phyloP scores from a whole-genome alignment of 108 stramenopile genomes.

The Cylindrotheca closterium region DNA sequence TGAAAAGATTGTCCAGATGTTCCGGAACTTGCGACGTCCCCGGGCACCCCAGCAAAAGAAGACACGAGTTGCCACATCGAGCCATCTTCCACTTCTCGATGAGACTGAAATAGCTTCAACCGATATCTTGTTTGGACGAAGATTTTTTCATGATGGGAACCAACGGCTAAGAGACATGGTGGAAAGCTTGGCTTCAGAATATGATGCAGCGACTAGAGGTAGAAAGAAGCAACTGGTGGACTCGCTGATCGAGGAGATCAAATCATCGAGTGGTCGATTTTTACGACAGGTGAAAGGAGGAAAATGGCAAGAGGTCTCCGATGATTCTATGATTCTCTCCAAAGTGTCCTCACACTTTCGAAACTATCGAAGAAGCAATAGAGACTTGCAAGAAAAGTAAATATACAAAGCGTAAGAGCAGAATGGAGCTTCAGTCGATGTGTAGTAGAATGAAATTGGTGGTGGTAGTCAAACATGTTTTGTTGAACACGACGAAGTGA shows the following conservation, averaged over 20 bases:
- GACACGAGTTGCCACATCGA: background rate
- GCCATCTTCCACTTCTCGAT: background rate
- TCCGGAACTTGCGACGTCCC: background rate
- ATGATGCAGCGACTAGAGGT: background rate
- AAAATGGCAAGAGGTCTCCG: conserved; percentile 7
- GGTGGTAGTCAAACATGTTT: too few relatives aligned
- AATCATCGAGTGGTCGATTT: conserved; percentile 5
- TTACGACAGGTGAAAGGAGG: conserved; percentile 6
- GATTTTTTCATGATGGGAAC: background rate
- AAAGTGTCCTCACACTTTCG: too few relatives aligned
- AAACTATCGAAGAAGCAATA: too few relatives aligned
- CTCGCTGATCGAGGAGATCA: background rate
- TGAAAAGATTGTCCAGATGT: background rate
- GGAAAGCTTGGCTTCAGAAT: too few relatives aligned
- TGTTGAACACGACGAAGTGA: too few relatives aligned
- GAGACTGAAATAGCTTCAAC: background rate
- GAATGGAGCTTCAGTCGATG: too few relatives aligned
- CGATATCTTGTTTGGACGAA: background rate
- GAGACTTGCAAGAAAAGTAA: too few relatives aligned
- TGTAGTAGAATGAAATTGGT: too few relatives aligned
- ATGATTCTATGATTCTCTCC: too few relatives aligned
- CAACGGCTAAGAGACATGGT: background rate
- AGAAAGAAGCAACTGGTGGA: background rate
- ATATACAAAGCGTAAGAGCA: too few relatives aligned
- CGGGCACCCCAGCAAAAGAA: background rate